phyloP scores from a whole-genome alignment of 495 filamentous ascomycete genomes.

The Schizothecium vesticola region DNA sequence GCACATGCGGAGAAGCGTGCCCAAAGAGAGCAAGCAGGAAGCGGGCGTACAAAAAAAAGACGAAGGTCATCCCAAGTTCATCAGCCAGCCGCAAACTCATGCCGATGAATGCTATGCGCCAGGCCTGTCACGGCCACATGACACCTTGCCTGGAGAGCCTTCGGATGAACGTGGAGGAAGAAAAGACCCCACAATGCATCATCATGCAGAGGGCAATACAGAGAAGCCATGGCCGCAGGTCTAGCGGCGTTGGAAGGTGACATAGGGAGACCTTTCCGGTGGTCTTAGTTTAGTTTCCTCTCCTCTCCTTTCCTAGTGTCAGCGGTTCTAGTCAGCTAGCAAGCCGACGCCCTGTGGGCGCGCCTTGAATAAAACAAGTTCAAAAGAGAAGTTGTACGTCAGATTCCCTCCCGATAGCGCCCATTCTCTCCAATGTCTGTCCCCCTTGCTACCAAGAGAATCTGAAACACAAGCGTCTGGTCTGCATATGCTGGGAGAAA shows the following conservation, averaged over 20 bases:
- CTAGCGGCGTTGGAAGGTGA: too few relatives aligned
- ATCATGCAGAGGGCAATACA: not conserved
- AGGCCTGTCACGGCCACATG: not conserved
- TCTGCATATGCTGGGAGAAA: not conserved
- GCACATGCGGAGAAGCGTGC: slow-evolving; percentile 2
- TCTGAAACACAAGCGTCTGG: not conserved
- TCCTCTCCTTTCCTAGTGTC: too few relatives aligned
- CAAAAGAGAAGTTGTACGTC: too few relatives aligned
- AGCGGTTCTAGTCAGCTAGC: too few relatives aligned
- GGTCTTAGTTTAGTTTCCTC: too few relatives aligned
- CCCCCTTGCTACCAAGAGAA: not conserved
- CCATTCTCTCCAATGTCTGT: not conserved
- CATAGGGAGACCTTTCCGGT: too few relatives aligned
- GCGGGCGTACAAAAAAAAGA: not conserved
- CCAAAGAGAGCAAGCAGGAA: not conserved
- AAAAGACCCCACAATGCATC: not conserved
- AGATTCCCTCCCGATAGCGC: not conserved
- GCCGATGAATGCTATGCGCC: not conserved
- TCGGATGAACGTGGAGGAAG: not conserved
- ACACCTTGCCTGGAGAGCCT: not conserved
- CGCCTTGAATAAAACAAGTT: too few relatives aligned
- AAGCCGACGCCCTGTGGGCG: too few relatives aligned
- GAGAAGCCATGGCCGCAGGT: too few relatives aligned
- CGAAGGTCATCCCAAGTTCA: not conserved
- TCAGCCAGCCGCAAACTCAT: not conserved